Conservation (phyloP, 305 asterid species). For the Fraxinus dipetala region DNA sequence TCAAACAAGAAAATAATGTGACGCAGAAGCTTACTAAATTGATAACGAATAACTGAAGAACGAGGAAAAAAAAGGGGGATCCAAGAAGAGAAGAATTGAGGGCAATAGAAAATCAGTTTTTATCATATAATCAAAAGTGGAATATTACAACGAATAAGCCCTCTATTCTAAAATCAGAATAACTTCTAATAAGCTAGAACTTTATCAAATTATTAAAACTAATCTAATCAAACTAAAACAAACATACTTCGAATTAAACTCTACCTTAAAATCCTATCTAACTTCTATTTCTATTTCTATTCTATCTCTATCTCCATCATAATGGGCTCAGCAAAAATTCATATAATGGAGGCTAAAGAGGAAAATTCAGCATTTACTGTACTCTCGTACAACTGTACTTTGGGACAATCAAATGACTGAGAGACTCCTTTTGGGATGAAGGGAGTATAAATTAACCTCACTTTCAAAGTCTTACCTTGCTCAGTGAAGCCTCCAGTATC, state of each 20-base stretch:
- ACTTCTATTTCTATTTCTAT: not conserved
- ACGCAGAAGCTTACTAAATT: not conserved
- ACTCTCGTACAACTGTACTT: slow-evolving; percentile 9
- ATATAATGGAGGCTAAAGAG: not conserved
- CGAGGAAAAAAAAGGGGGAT: not conserved
- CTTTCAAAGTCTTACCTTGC: slow-evolving; percentile 52
- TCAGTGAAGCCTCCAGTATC: slow-evolving; percentile 77
- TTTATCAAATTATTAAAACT: too few relatives aligned
- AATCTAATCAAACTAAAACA: not conserved
- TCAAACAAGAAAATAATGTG: not conserved
- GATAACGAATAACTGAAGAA: not conserved
- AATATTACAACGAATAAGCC: not conserved
- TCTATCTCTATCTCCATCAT: not conserved
- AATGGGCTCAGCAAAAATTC: not conserved
- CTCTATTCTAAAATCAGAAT: not conserved
- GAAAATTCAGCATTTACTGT: not conserved
- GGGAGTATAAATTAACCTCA: not conserved
- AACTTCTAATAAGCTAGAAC: not conserved
- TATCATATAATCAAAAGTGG: not conserved
- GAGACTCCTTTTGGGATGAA: not conserved
- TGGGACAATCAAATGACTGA: slow-evolving; percentile 4
- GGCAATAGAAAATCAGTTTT: not conserved
- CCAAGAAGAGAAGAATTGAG: not conserved
- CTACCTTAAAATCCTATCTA: not conserved
- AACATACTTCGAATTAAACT: not conserved